Percentiles rank a stretch among this genome's conserved stretches.
phyloP scores from a whole-genome alignment of 495 filamentous ascomycete species.

The Tetracladium setigerum region DNA sequence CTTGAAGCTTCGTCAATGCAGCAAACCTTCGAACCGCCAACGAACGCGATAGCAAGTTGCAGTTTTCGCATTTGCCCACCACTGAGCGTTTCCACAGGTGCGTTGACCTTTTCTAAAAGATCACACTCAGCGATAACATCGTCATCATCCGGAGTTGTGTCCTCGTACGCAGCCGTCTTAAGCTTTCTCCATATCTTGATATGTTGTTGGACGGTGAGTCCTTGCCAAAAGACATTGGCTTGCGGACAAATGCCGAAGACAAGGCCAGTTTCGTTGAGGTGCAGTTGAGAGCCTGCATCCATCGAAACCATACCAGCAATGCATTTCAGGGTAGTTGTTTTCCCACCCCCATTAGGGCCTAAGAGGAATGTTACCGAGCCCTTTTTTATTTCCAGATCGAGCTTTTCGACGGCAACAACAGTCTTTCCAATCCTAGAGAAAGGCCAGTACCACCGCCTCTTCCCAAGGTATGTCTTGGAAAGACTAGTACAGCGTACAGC shows the following conservation, averaged over 20 bases:
- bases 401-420: slow-evolving; percentile 59
- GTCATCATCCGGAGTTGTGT: slow-evolving; percentile 50
- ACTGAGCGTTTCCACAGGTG: slow-evolving; percentile 53
- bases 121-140: slow-evolving; percentile 52
- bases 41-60: slow-evolving; percentile 63
- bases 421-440: slow-evolving; percentile 18
- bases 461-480: slow-evolving; percentile 16
- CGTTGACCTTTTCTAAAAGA: slow-evolving; percentile 44
- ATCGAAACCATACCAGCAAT: slow-evolving; percentile 45
- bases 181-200: slow-evolving; percentile 51
- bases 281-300: slow-evolving; percentile 62
- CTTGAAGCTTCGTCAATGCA: slow-evolving; percentile 57
- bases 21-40: slow-evolving; percentile 65
- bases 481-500: slow-evolving; percentile 17
- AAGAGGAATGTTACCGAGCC: slow-evolving; percentile 72
- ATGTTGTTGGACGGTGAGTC: slow-evolving; percentile 41
- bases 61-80: slow-evolving; percentile 74
- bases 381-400: slow-evolving; percentile 68
- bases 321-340: slow-evolving; percentile 63
- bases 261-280: slow-evolving; percentile 43
- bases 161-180: slow-evolving; percentile 44
- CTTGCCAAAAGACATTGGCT: slow-evolving; percentile 44
- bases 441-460: slow-evolving; percentile 16
- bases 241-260: slow-evolving; percentile 78
- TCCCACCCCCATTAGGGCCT: slow-evolving; percentile 84